Conservation (phyloP, 441 rosid species). For the Aquilaria agallochum region DNA sequence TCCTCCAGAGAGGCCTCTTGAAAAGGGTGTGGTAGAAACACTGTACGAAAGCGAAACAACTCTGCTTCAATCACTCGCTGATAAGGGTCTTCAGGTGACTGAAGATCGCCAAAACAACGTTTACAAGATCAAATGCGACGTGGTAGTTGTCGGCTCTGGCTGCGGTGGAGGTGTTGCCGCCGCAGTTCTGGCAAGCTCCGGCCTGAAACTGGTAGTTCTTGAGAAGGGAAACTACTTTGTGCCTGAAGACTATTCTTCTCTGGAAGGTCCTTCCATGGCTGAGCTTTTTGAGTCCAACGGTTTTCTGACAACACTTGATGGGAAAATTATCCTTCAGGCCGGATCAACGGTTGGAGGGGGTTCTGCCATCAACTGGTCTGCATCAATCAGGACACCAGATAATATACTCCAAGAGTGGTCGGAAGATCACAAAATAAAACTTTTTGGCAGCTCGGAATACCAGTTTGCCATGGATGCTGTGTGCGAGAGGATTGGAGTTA, state of each 20-base stretch:
- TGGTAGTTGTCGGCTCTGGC: slow-evolving; percentile 68
- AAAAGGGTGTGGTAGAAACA: slow-evolving; percentile 58
- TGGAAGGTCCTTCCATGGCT: slow-evolving; percentile 70
- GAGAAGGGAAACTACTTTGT: slow-evolving; percentile 87
- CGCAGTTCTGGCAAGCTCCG: slow-evolving; percentile 66
- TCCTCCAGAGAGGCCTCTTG: slow-evolving; percentile 45
- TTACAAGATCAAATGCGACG: slow-evolving; percentile 66
- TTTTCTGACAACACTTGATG: slow-evolving; percentile 45
- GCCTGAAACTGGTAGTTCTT: slow-evolving; percentile 64
- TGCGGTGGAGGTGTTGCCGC: slow-evolving; percentile 94
- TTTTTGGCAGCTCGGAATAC: slow-evolving; percentile 46
- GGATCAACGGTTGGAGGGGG: slow-evolving; percentile 92
- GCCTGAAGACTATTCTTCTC: slow-evolving; percentile 51
- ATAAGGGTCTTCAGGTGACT: slow-evolving; percentile 48
- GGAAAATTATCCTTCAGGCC: slow-evolving; percentile 48
- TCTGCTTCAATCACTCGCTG: slow-evolving; percentile 34
- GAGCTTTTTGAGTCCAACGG: slow-evolving; percentile 62
- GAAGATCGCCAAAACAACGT: slow-evolving; percentile 29
- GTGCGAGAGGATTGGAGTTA: slow-evolving; percentile 55
- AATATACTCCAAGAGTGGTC: slow-evolving; percentile 67
- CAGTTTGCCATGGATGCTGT: slow-evolving; percentile 60
- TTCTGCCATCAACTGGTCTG: slow-evolving; percentile 81
- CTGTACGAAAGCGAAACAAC: slow-evolving; percentile 35
- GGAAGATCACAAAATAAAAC: slow-evolving; percentile 38
- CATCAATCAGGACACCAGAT: slow-evolving; percentile 58